These are phyloP conservation scores for Ceratocystis cacaofunesta DNA, from an alignment of 2,329 filamentous ascomycete species.

Conservation along the genomic window DNA sequence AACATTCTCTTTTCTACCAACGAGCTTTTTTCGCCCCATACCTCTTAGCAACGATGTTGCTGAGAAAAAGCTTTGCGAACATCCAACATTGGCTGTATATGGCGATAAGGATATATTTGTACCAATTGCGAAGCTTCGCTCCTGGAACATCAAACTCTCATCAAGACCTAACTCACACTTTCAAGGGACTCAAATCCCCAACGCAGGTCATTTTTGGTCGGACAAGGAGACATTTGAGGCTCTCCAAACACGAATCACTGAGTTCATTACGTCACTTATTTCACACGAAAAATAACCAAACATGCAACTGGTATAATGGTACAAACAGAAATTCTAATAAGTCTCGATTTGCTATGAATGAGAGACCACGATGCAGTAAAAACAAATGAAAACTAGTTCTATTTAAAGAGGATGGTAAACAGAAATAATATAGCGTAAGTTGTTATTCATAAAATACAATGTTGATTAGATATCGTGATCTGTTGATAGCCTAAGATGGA, in stretches of 20 bases:
- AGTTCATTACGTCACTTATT: constrained; percentile 17
- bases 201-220: constrained; percentile 49
- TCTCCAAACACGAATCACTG: constrained; percentile 23
- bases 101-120: constrained; percentile 65
- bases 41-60: constrained; percentile 20
- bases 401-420: too few species aligned
- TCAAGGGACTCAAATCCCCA: constrained; percentile 32
- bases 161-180: constrained; percentile 32
- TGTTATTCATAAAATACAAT: background rate
- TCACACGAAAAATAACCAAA: background rate
- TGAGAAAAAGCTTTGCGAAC: constrained; percentile 41
- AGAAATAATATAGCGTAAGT: too few species aligned
- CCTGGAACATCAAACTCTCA: constrained; percentile 47
- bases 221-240: constrained; percentile 34
- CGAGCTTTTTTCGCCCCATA: background rate
- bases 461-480: background rate
- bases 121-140: constrained; percentile 44
- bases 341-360: too few species aligned
- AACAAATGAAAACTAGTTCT: too few species aligned
- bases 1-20: constrained; percentile 38
- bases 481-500: background rate
- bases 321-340: background rate
- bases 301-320: background rate
- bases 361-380: too few species aligned
- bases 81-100: constrained; percentile 55